Evolutionary conservation across 1,284 basidiomycete genomes (phyloP), one percentile per base, ranked within the genome.

Genomic region (Heterobasidion occidentale): DNA sequence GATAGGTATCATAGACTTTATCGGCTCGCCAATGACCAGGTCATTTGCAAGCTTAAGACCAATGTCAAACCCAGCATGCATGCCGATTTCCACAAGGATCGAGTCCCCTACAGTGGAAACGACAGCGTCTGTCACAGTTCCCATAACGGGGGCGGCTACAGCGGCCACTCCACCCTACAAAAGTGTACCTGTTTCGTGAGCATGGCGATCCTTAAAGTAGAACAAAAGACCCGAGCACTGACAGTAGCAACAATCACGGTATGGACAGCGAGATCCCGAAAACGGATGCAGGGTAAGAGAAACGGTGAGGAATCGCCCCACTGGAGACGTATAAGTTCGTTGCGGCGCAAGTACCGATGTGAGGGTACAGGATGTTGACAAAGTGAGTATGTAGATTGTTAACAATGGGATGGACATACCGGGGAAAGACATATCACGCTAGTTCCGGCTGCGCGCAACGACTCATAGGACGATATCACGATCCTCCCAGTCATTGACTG

Each of bases 291-390:
- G 35, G 83, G 83, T n/a, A 85, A 72, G 36, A 82, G 70, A 4
- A 85, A 67, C 14, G 83, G 83, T 12, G 79, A 83, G 5, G 81
- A 83, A 62, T 86, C 82, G 3, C 81, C 82, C 83, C 82, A 84
- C 79, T 84, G 56, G 27, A 17, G 33, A 15, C 42, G 52, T 36
- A 14, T 45, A 17, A 1, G 42, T 17, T 45, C 5, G 42, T 14
- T 45, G 12, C 44, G 19, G 44, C 44, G 27, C 27, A 27, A 27
- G 27, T 27, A 27, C 27, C 27, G 27, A 27, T 4, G 27, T 27
- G 27, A 27, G 27, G 27, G 27, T 27, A 27, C 5, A 27, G 6
- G 27, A 27, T 27, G 46, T 36, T 15, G 17, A 0, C 20, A n/a
- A 33, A 17, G 7, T n/a, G 36, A 8, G 19, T 17, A 27, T 27